Base-by-base conservation (phyloP, 345 rosid genomes). In the Zanthoxylum bungeanum region DNA sequence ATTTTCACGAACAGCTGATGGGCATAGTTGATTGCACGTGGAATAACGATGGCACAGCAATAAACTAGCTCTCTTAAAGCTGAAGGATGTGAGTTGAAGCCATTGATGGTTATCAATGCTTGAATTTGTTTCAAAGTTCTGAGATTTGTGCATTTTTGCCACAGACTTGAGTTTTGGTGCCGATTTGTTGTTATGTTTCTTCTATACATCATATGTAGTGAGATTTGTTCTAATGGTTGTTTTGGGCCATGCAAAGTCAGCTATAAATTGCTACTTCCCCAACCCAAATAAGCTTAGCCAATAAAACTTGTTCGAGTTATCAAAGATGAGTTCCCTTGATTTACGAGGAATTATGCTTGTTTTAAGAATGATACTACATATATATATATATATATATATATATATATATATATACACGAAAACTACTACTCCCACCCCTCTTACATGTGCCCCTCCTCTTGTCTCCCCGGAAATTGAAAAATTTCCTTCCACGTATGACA, bases 1-100 rank as follows among this genome's bases (percentile, higher is more conserved):
- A 90, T 83, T 82, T 76, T 79, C 55, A 69, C 91, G 75, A 90
- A 88, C 87, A 88, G 0, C 64, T 86, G 76, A 79, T 83, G 88
- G 42, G 89, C 96, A 46, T 88, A 83, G 14, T 71, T 64, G 33
- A 88, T 79, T 19, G 88, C 73, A 40, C 91, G 85, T 0, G 86
- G 74, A 68, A 88, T 57, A 0, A 73, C 83, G 28, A 88, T 56
- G 0, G 91, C 81, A 4, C 78, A 44, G 0, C 76, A 75, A 73
- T 80, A 90, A 50, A 90, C 60, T 10, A 90, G 81, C 76, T 90
- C 92, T 60, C 93, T 78, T 34, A 86, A 80, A 27, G 88, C 76
- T 6, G 74, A 66, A 8, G 72, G 70, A 24, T 77, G 64, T 7
- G 87, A 77, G 36, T 88, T 84, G 88, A 88, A 84, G 31, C 91